These are phyloP conservation scores for Dispira parvispora DNA, from an alignment of 192 early-diverging fungal species.

Conservation along the genomic window DNA sequence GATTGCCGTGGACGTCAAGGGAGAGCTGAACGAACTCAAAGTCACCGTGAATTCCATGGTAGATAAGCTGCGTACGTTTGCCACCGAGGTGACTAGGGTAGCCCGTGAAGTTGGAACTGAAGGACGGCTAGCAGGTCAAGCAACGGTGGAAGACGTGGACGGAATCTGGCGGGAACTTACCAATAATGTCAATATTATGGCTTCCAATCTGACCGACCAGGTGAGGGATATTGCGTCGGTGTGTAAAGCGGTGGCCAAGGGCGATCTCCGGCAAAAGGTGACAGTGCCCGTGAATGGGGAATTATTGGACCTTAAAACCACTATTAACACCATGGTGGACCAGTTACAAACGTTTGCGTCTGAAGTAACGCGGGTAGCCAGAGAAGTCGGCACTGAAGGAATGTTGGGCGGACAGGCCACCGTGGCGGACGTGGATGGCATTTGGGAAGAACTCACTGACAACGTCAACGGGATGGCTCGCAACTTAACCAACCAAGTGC, in stretches of 20 bases:
- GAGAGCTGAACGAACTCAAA: conserved; percentile 4
- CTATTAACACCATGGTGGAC: conserved; percentile 6
- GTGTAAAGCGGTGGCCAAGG: conserved; percentile 6
- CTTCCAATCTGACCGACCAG: conserved; percentile 9
- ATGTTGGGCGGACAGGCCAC: conserved; percentile 5
- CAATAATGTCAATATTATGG: conserved; percentile 7
- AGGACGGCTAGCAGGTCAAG: conserved; percentile 6
- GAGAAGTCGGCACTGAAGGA: conserved; percentile 6
- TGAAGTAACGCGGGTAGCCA: neutral
- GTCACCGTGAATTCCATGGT: conserved; percentile 8
- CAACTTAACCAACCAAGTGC: conserved; percentile 11
- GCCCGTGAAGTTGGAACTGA: conserved; percentile 10
- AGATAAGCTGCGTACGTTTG: conserved; percentile 2
- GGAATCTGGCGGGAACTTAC: conserved; percentile 8
- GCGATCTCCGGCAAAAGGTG: neutral
- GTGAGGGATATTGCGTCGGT: conserved; percentile 5
- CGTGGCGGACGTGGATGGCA: conserved; percentile 1
- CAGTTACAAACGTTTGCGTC: conserved; percentile 1
- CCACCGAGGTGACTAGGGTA: neutral
- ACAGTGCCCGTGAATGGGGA: conserved; percentile 2
- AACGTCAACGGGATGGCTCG: conserved; percentile 10
- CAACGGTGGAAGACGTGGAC: conserved; percentile 5
- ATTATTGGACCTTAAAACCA: conserved; percentile 5
- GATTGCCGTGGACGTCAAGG: conserved; percentile 1
- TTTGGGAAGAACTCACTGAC: conserved; percentile 3